Percentiles rank a stretch among this genome's conserved stretches.
Conservation (phyloP, 2,329 filamentous ascomycete species). For the Penicillium sclerotiorum region DNA sequence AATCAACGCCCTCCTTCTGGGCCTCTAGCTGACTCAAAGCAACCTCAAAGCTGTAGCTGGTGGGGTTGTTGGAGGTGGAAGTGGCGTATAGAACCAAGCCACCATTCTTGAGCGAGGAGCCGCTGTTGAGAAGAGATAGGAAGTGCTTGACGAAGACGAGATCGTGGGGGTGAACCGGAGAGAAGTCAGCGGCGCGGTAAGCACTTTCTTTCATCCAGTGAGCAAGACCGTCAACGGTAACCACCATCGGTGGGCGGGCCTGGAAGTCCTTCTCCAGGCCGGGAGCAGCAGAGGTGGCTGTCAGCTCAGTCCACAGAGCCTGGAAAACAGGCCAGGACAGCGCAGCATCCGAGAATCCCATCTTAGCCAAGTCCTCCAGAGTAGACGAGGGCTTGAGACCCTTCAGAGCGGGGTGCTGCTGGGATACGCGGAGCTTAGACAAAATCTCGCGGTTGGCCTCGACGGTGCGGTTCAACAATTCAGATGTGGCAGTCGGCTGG, state of each 20-base stretch:
- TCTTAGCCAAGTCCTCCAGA: conserved; percentile 68
- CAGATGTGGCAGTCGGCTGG: conserved; percentile 76
- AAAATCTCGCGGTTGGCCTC: conserved; percentile 73
- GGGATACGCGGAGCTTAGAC: conserved; percentile 52
- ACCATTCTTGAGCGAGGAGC: conserved; percentile 64
- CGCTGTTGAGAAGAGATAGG: conserved; percentile 62
- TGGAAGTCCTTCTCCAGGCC: conserved; percentile 49
- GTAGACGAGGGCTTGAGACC: conserved; percentile 60
- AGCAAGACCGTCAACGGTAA: conserved; percentile 76
- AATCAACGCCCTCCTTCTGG: conserved; percentile 40
- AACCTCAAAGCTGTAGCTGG: conserved; percentile 68
- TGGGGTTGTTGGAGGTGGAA: conserved; percentile 69
- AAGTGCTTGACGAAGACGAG: conserved; percentile 76
- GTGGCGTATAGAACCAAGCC: conserved; percentile 77
- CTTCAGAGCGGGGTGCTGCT: conserved; percentile 61
- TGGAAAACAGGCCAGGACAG: conserved; percentile 78
- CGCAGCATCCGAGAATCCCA: conserved; percentile 73
- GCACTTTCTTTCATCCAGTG: conserved; percentile 78
- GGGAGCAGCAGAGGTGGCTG: conserved; percentile 48
- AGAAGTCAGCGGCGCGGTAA: conserved; percentile 72
- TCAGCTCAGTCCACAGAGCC: conserved; percentile 80
- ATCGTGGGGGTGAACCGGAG: conserved; percentile 83
- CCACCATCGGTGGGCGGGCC: conserved; percentile 65
- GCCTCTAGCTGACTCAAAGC: conserved; percentile 59
- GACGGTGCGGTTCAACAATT: conserved; percentile 71